Evolutionary conservation across 148 eudicot genomes (phyloP).

Genomic region (Rhododendron vialii): DNA sequence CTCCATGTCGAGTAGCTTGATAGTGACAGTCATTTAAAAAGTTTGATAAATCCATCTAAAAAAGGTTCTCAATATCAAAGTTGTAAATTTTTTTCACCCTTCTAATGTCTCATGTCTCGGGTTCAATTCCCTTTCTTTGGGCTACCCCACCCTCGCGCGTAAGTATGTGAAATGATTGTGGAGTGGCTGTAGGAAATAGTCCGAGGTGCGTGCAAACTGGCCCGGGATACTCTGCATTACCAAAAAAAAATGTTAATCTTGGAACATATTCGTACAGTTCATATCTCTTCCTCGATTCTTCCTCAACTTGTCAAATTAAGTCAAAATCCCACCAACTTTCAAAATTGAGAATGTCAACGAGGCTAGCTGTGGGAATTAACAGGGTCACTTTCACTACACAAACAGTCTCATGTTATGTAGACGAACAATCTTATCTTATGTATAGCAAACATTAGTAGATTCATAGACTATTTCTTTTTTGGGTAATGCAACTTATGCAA

Average conservation of each 20-base stretch:
- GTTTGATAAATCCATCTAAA: neutral
- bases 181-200: accelerated
- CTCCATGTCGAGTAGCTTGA: neutral
- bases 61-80: neutral
- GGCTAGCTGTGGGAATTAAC: neutral
- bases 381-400: neutral
- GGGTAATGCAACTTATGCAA: too few species aligned
- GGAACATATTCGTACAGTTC: neutral
- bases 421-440: too few species aligned
- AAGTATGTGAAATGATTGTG: too few species aligned
- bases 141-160: too few species aligned
- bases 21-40: neutral
- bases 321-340: neutral
- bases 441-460: too few species aligned
- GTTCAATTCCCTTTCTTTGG: too few species aligned
- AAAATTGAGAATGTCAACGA: neutral
- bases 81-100: neutral
- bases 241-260: too few species aligned
- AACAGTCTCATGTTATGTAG: neutral
- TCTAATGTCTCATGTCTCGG: too few species aligned
- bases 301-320: neutral
- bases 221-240: too few species aligned
- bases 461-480: too few species aligned
- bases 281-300: neutral
- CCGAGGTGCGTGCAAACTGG: accelerated